phyloP scores from a whole-genome alignment of 1,139 yeast genomes.

The Sugiyamaella paludigena region DNA sequence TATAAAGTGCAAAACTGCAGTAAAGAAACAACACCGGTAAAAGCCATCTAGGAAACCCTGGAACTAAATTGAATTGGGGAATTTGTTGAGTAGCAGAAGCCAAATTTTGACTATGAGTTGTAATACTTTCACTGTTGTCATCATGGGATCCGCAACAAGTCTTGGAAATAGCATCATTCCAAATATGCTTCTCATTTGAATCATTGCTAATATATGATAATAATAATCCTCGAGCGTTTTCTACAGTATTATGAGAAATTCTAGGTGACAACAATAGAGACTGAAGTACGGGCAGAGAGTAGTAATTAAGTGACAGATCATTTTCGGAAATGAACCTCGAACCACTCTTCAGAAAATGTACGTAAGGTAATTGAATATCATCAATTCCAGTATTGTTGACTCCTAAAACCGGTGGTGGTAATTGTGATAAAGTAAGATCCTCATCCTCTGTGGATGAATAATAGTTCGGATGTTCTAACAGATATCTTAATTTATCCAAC shows the following conservation, averaged over 20 bases:
- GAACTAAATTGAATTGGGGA: conserved; percentile 14
- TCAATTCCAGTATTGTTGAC: background rate
- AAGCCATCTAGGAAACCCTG: conserved; percentile 21
- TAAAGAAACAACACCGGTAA: conserved; percentile 30
- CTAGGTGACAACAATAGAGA: conserved; percentile 7
- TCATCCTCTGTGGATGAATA: no score
- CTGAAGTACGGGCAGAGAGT: background rate
- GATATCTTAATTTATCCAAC: background rate
- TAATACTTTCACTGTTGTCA: background rate
- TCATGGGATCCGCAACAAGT: conserved; percentile 4
- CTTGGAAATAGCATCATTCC: conserved; percentile 13
- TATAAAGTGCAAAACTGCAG: conserved; percentile 37
- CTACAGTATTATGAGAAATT: conserved; percentile 1
- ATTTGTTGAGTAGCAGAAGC: background rate
- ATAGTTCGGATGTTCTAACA: background rate
- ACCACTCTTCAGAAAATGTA: conserved; percentile 11
- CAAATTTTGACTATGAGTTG: background rate
- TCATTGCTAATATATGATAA: conserved; percentile 23
- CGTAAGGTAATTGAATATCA: conserved; percentile 12
- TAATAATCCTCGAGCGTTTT: conserved; percentile 22
- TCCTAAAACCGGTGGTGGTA: background rate
- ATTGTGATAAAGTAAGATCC: background rate
- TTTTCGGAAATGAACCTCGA: conserved; percentile 10
- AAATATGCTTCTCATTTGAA: conserved; percentile 15
- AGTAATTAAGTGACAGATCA: conserved; percentile 1